Percentiles rank a stretch among this genome's conserved stretches.
Evolutionary conservation across 1,284 basidiomycete species (phyloP).

Genomic region (Rhodotorula sp.): DNA sequence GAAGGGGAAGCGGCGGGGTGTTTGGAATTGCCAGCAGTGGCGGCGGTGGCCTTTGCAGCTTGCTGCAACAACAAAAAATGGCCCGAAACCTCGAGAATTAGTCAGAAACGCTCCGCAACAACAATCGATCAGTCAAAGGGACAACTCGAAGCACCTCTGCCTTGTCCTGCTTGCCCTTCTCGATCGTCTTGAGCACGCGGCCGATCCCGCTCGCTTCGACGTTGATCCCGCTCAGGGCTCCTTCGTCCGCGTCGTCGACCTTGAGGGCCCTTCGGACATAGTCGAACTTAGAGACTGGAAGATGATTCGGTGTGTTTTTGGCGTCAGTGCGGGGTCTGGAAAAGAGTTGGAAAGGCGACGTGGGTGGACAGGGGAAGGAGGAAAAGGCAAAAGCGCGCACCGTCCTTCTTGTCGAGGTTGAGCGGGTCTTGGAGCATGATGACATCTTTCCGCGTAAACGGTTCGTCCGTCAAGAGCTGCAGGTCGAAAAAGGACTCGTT

Average conservation of each 20-base stretch:
- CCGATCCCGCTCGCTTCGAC: slow-evolving; percentile 32
- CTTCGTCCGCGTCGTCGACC: slow-evolving; percentile 14
- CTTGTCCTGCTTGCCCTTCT: slow-evolving; percentile 24
- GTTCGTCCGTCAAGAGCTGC: slow-evolving; percentile 70
- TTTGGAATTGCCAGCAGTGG: neutral
- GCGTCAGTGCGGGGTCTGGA: no score
- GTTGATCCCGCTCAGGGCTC: slow-evolving; percentile 28
- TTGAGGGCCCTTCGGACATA: slow-evolving; percentile 49
- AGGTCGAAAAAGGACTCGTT: fast-evolving
- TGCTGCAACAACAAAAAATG: neutral
- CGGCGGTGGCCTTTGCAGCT: neutral
- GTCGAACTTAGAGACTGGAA: slow-evolving; percentile 44
- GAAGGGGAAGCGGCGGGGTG: slow-evolving; percentile 4
- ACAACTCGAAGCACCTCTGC: neutral
- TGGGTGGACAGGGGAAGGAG: no score
- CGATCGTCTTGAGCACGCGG: slow-evolving; percentile 33
- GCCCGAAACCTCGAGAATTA: neutral
- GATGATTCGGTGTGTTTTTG: neutral
- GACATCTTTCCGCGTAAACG: slow-evolving; percentile 82
- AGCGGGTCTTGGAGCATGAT: slow-evolving; percentile 63
- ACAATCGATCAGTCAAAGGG: no score
- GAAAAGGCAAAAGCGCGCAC: neutral
- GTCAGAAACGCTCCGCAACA: neutral
- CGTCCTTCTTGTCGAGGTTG: slow-evolving; percentile 46
- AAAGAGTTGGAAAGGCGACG: no score